Evolutionary conservation across 345 rosid genomes (phyloP), one percentile per base, ranked within the genome.

Genomic region (Camelina hispida): DNA sequence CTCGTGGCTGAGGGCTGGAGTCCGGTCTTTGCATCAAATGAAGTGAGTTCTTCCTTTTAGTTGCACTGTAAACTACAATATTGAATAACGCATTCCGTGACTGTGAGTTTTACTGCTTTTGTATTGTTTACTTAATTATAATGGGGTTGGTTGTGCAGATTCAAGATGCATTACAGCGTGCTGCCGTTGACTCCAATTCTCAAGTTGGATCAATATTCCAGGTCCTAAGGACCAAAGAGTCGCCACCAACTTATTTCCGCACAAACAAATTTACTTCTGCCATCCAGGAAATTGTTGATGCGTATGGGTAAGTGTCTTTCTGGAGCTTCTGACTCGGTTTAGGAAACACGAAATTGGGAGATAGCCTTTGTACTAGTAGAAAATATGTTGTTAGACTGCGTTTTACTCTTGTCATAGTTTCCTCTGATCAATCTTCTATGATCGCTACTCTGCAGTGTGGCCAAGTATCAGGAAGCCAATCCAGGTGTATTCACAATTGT

Each of bases 1-100:
- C 97, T 93, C 68, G 98, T 86, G 52, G 93, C 85, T 53, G 98
- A 93, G 84, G 96, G 93, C 43, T 95, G 97, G 97, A 87, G 96
- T 80, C 97, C 97, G 56, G 87, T 92, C 76, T 90, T 90, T 83
- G 97, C 96, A 68, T 76, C 92, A 58, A 89, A 92, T 32, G 92
- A 90, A 89, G 97, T 90, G 72, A 61, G 66, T 59, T 51, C 70
- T 65, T 28, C 69, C 48, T 17, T 43, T 44, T 62, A 22, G 58
- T 51, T 57, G 50, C 71, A 57, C 32, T 78, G 42, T 53, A 30
- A 57, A 44, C 53, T 60, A 28, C 48, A 59, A 17, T 25, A 63
- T 42, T 46, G n/a, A 42, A 34, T 69, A 9, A n/a, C 12, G n/a
- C n/a, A 40, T 37, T 42, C 30, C 1, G 56, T 72, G 42, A 62